phyloP scores from a whole-genome alignment of 164 flowering plant genomes.

The Nymphaea colorata region DNA sequence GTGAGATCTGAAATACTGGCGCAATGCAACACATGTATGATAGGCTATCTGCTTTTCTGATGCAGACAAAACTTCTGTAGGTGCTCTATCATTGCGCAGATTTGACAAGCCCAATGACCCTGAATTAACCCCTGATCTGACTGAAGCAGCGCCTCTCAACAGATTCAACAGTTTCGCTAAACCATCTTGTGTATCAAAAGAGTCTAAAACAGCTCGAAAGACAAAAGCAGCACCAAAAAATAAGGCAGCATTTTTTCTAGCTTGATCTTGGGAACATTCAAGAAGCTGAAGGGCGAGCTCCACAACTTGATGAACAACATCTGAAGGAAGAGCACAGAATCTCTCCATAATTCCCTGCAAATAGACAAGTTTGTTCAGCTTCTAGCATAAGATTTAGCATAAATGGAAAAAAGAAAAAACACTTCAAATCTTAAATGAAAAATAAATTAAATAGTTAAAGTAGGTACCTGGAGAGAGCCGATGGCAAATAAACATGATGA shows the following conservation, averaged over 20 bases:
- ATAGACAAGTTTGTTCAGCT: not conserved
- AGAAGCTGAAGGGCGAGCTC: constrained; percentile 88
- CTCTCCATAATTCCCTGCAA: constrained; percentile 95
- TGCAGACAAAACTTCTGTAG: constrained; percentile 74
- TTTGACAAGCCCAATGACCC: constrained; percentile 40
- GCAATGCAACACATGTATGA: constrained; percentile 81
- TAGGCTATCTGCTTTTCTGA: constrained; percentile 93
- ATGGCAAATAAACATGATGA: constrained; percentile 91
- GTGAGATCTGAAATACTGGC: constrained; percentile 94
- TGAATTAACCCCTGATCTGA: constrained; percentile 75
- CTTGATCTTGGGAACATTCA: constrained; percentile 82
- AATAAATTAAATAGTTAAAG: not conserved
- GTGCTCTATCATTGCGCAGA: constrained; percentile 67
- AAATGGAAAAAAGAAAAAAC: not conserved
- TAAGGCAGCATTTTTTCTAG: constrained; percentile 82
- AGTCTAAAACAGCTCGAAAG: constrained; percentile 80
- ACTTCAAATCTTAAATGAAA: not conserved
- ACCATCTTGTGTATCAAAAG: constrained; percentile 89
- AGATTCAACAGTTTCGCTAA: constrained; percentile 58
- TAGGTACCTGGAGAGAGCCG: constrained; percentile 87
- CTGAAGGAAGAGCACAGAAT: constrained; percentile 87
- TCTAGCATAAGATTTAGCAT: too few relatives aligned
- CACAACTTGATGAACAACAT: constrained; percentile 62
- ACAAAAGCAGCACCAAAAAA: constrained; percentile 89
- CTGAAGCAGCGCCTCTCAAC: constrained; percentile 76